Evolutionary conservation across 2,329 filamentous ascomycete genomes (phyloP).

Genomic region (Botryotinia narcissicola): DNA sequence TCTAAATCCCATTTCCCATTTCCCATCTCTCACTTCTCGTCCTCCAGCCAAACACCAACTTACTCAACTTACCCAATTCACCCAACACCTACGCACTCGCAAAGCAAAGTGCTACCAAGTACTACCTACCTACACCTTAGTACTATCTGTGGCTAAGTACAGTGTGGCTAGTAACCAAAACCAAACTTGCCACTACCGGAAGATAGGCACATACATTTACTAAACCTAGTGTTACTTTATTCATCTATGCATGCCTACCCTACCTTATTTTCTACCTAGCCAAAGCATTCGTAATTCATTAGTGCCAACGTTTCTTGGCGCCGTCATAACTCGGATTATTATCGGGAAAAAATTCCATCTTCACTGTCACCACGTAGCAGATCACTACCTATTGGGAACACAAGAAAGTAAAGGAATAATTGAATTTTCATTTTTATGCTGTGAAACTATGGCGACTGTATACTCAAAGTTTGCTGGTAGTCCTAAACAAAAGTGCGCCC

Average conservation of each 20-base stretch:
- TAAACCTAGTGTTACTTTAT: neutral
- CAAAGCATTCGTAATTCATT: neutral
- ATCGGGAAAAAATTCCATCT: neutral
- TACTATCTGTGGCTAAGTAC: neutral
- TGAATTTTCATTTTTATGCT: neutral
- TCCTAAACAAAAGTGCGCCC: slow-evolving; percentile 1
- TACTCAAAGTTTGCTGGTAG: neutral
- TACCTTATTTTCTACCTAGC: neutral
- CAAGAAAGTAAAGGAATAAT: neutral
- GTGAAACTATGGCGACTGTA: neutral
- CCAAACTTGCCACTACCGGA: neutral
- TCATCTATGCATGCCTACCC: neutral
- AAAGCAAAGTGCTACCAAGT: no score
- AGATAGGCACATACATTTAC: neutral
- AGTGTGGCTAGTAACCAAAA: neutral
- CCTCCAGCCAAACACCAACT: no score
- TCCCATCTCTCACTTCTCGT: no score
- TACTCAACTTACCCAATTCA: no score
- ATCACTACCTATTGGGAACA: neutral
- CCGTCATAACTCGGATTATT: neutral
- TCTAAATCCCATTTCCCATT: no score
- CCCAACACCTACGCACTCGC: no score
- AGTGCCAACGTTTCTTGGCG: neutral
- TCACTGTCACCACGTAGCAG: neutral
- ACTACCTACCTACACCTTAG: no score